phyloP scores from a whole-genome alignment of 106 monocot species.

The Amphibolis antarctica region DNA sequence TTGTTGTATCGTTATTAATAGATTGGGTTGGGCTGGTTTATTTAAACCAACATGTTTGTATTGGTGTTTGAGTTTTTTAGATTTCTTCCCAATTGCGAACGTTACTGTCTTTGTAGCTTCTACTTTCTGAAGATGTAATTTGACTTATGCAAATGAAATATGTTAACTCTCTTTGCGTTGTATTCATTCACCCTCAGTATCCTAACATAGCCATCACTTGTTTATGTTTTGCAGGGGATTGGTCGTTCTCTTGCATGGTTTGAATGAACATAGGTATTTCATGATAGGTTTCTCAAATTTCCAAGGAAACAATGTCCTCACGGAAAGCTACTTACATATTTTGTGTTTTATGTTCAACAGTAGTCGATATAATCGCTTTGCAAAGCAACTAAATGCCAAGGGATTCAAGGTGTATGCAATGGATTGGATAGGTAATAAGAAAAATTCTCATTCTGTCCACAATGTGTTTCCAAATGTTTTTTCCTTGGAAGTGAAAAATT shows the following conservation, averaged over 20 bases:
- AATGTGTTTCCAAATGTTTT: too few species aligned
- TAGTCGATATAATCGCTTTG: conserved; percentile 77
- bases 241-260: conserved; percentile 67
- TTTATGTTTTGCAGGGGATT: conserved; percentile 43
- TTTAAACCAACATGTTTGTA: too few species aligned
- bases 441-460: not conserved
- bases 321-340: not conserved
- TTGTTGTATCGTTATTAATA: too few species aligned
- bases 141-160: too few species aligned
- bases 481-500: not conserved
- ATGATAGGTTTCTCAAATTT: not conserved
- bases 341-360: conserved; percentile 24
- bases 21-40: too few species aligned
- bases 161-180: too few species aligned
- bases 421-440: conserved; percentile 76
- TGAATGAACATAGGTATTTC: conserved; percentile 85
- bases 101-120: too few species aligned
- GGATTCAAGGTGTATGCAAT: conserved; percentile 87
- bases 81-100: too few species aligned
- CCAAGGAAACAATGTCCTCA: not conserved
- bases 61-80: too few species aligned
- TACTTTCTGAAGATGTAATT: too few species aligned
- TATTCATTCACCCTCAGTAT: too few species aligned
- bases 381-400: conserved; percentile 48
- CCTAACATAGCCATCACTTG: not conserved